Percentiles rank a stretch among this genome's conserved stretches.
These are phyloP conservation scores for Globisporangium megalacanthum DNA, from an alignment of 352 stramenopile species.

Conservation along the genomic window DNA sequence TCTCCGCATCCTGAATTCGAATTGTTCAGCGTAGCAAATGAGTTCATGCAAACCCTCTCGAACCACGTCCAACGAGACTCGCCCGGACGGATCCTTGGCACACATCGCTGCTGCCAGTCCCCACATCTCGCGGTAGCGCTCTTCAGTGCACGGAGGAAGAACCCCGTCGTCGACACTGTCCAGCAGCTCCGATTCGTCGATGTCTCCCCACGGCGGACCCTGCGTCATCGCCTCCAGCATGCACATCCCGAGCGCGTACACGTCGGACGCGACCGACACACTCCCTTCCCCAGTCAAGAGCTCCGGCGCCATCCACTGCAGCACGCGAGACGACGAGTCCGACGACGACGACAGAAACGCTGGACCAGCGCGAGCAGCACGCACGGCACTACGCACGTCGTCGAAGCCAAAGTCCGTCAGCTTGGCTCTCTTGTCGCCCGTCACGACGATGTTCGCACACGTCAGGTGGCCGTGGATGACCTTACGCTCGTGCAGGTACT, in stretches of 20 bases:
- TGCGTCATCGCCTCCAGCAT: conserved; percentile 10
- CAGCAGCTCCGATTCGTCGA: conserved; percentile 1
- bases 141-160: neutral
- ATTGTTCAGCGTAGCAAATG: neutral
- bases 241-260: conserved; percentile 15
- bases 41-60: neutral
- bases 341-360: neutral
- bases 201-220: conserved; percentile 3
- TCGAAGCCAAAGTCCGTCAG: conserved; percentile 8
- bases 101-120: neutral
- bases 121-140: neutral
- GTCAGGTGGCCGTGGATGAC: conserved; percentile 6
- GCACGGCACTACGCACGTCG: neutral
- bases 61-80: neutral
- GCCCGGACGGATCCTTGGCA: neutral
- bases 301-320: conserved; percentile 11
- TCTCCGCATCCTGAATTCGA: neutral
- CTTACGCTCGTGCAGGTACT: conserved; percentile 3
- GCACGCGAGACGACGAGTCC: neutral
- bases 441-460: conserved; percentile 7
- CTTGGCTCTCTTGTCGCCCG: conserved; percentile 1
- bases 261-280: conserved; percentile 7
- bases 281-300: neutral
- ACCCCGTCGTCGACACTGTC: neutral
- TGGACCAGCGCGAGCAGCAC: neutral